Evolutionary conservation across 2,329 filamentous ascomycete genomes (phyloP).

Genomic region (Alternaria tenuissima): DNA sequence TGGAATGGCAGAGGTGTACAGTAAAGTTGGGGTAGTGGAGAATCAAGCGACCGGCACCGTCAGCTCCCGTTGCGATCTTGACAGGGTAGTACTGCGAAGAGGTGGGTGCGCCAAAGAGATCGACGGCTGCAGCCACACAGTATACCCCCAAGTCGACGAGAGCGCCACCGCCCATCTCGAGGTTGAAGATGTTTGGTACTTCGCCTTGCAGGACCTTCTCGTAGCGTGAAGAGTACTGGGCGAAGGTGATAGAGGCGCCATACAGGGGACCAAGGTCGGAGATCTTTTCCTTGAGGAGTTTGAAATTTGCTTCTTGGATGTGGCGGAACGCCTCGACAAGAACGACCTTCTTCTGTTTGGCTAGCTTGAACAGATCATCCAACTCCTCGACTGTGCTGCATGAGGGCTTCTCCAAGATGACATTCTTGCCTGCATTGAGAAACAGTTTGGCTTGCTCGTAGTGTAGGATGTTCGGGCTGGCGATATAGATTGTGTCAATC

Average conservation of each 20-base stretch:
- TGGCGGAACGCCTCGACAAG: constrained; percentile 61
- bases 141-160: constrained; percentile 61
- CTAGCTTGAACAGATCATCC: constrained; percentile 53
- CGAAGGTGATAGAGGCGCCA: constrained; percentile 56
- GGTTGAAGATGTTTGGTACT: constrained; percentile 58
- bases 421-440: constrained; percentile 56
- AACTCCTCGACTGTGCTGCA: constrained; percentile 55
- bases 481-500: constrained; percentile 58
- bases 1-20: constrained; percentile 54
- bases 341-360: constrained; percentile 53
- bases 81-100: constrained; percentile 54
- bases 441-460: constrained; percentile 56
- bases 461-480: constrained; percentile 59
- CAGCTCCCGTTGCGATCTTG: constrained; percentile 56
- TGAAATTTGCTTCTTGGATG: constrained; percentile 61
- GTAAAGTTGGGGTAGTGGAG: constrained; percentile 56
- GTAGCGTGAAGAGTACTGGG: constrained; percentile 57
- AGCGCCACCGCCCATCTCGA: constrained; percentile 57
- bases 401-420: constrained; percentile 61
- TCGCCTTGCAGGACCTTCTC: constrained; percentile 58
- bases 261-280: constrained; percentile 53
- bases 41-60: constrained; percentile 56
- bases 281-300: constrained; percentile 51
- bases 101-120: constrained; percentile 57
- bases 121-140: constrained; percentile 57